Percentiles rank a stretch among this genome's conserved stretches.
phyloP scores from a whole-genome alignment of 768 basidiomycete species.

The Boletus edulis region DNA sequence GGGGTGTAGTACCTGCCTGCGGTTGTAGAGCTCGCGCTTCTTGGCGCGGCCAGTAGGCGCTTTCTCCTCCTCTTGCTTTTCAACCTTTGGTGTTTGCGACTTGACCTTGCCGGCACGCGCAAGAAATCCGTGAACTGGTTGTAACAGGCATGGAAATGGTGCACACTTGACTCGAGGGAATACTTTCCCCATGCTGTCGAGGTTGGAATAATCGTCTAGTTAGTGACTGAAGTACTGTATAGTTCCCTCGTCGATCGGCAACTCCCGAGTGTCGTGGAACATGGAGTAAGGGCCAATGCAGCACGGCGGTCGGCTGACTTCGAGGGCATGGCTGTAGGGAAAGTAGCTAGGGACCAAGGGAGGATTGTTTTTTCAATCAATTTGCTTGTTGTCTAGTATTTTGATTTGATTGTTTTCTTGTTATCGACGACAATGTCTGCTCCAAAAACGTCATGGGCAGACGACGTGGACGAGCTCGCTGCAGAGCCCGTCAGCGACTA shows the following conservation, averaged over 20 bases:
- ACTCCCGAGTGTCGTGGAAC: background rate
- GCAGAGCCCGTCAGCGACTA: constrained; percentile 58
- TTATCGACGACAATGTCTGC: constrained; percentile 17
- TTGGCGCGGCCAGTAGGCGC: constrained; percentile 93
- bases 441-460: constrained; percentile 81
- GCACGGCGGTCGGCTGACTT: no score
- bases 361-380: background rate
- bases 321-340: no score
- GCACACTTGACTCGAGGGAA: background rate
- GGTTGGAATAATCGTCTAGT: constrained; percentile 35
- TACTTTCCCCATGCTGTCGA: constrained; percentile 70
- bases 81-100: constrained; percentile 96
- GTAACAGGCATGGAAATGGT: background rate
- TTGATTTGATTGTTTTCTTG: constrained; percentile 14
- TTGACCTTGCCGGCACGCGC: constrained; percentile 99
- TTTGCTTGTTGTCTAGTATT: constrained; percentile 14
- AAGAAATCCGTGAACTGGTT: constrained; percentile 94
- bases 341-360: background rate
- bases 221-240: constrained; percentile 35
- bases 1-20: constrained; percentile 54
- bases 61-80: constrained; percentile 99
- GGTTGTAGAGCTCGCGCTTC: constrained; percentile 92
- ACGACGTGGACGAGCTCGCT: constrained; percentile 76
- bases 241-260: constrained; percentile 40
- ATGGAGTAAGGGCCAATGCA: no score